These are phyloP conservation scores for Periglandula ipomoeae DNA, from an alignment of 2,329 filamentous ascomycete genomes.

Conservation along the genomic window DNA sequence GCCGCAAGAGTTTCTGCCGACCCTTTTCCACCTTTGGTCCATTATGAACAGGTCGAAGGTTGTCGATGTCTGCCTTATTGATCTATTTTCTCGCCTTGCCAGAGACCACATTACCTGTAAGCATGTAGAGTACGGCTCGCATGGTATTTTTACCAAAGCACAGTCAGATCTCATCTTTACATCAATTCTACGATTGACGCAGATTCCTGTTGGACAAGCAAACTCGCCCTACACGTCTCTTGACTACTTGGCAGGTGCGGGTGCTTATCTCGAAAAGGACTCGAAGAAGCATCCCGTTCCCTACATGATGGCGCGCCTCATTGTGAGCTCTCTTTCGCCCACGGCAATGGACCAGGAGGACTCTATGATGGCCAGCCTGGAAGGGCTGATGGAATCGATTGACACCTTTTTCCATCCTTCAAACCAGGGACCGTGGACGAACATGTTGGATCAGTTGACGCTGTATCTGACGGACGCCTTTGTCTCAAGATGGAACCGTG, in stretches of 20 bases:
- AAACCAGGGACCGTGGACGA: constrained; percentile 88
- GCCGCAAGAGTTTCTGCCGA: constrained; percentile 82
- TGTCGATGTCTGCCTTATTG: constrained; percentile 79
- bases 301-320: constrained; percentile 87
- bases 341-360: constrained; percentile 65
- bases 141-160: constrained; percentile 86
- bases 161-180: constrained; percentile 93
- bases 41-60: constrained; percentile 81
- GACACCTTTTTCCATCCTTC: constrained; percentile 99
- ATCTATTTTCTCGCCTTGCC: constrained; percentile 79
- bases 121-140: constrained; percentile 71
- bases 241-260: constrained; percentile 75
- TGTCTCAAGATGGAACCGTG: constrained; percentile 94
- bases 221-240: constrained; percentile 85
- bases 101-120: constrained; percentile 69
- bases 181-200: constrained; percentile 75
- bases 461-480: constrained; percentile 94
- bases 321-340: constrained; percentile 87
- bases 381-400: constrained; percentile 86
- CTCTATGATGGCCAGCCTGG: constrained; percentile 75
- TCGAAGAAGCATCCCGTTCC: constrained; percentile 85
- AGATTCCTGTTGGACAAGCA: constrained; percentile 94
- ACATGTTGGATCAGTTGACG: constrained; percentile 78
- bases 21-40: constrained; percentile 95
- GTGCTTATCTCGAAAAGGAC: constrained; percentile 82